These are phyloP conservation scores for Coemansia sp. DNA, from an alignment of 192 early-diverging fungal genomes.

Conservation along the genomic window DNA sequence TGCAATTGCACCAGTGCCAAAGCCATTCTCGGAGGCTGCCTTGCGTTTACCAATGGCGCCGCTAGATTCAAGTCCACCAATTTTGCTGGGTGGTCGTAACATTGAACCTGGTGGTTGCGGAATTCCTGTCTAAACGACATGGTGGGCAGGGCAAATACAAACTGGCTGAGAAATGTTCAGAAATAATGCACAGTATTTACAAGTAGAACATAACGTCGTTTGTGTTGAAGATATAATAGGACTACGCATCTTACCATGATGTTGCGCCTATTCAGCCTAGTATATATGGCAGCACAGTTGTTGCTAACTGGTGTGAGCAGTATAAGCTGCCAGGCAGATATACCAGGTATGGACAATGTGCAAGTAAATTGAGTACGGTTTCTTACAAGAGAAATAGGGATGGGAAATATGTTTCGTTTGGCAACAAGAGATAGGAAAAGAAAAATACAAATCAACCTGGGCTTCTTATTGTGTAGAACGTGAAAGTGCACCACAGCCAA, in stretches of 20 bases:
- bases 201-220: no score
- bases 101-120: conserved; percentile 29
- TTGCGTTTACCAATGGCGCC: conserved; percentile 24
- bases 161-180: no score
- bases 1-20: not conserved
- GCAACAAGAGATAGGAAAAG: not conserved
- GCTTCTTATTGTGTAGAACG: no score
- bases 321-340: no score
- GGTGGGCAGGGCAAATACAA: not conserved
- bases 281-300: no score
- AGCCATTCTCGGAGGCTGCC: conserved; percentile 7
- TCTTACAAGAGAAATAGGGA: not conserved
- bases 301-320: no score
- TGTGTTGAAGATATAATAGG: no score
- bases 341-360: no score
- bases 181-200: no score
- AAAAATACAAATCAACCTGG: not conserved
- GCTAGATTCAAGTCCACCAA: conserved; percentile 19
- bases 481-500: conserved; percentile 2
- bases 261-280: no score
- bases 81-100: conserved; percentile 37
- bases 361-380: no score
- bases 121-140: conserved; percentile 14
- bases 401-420: not conserved
- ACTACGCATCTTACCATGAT: no score